Evolutionary conservation across 2,329 filamentous ascomycete species (phyloP).

Genomic region (Penicillium frequentans): DNA sequence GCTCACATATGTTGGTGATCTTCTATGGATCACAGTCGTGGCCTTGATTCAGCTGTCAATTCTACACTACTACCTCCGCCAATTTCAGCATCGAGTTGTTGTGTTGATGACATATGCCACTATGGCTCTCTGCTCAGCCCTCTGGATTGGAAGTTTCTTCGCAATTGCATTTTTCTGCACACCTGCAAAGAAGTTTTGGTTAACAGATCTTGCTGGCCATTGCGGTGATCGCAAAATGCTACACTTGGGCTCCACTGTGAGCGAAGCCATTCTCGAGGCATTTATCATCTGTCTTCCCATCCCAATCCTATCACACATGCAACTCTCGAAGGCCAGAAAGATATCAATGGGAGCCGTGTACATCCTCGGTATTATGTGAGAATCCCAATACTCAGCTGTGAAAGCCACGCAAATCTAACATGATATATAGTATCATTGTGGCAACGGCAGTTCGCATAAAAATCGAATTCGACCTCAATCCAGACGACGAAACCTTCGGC

Average conservation of each 20-base stretch:
- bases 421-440: slow-evolving; percentile 8
- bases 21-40: slow-evolving; percentile 18
- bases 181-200: slow-evolving; percentile 15
- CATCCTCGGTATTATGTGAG: slow-evolving; percentile 16
- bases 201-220: slow-evolving; percentile 6
- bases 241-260: slow-evolving; percentile 7
- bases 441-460: slow-evolving; percentile 13
- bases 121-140: slow-evolving; percentile 10
- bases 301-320: slow-evolving; percentile 4
- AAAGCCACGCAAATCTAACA: not conserved
- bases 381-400: not conserved
- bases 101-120: slow-evolving; percentile 8
- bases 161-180: slow-evolving; percentile 18
- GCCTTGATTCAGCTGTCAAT: slow-evolving; percentile 16
- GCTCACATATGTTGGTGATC: slow-evolving; percentile 18
- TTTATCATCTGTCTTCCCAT: slow-evolving; percentile 13
- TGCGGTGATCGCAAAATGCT: slow-evolving; percentile 16
- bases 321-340: slow-evolving; percentile 6
- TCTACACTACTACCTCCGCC: slow-evolving; percentile 17
- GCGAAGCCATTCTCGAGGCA: slow-evolving; percentile 12
- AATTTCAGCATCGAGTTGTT: slow-evolving; percentile 7
- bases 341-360: slow-evolving; percentile 7
- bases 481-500: slow-evolving; percentile 8
- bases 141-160: slow-evolving; percentile 17
- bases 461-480: slow-evolving; percentile 4